Base-by-base conservation (phyloP, 345 rosid genomes). In the Trapa bicornis region DNA sequence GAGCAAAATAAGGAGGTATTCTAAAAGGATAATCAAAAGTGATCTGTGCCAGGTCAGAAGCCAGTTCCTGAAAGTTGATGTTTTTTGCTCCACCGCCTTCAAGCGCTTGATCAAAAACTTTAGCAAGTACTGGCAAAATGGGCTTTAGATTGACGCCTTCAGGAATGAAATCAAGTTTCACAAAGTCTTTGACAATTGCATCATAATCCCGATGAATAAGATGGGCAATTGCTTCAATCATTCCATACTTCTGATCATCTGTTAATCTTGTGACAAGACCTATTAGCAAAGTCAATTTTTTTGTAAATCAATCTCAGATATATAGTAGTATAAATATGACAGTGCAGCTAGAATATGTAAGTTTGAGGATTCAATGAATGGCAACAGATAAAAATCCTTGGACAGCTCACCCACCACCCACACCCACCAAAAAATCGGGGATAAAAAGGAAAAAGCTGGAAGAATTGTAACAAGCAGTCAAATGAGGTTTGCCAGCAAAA, bases 81-180 rank as follows among this genome's bases (percentile, higher is more conserved):
- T 82, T 86, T 80, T 90, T 93, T 8, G 97, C 97, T 64, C 98
- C 98, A 3, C 97, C 98, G 74, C 96, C 98, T 86, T 93, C 98
- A 58, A 88, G 96, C 67, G 98, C 98, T 81, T 93, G 98, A 82
- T 93, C 97, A 75, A 93, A 93, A 72, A 93, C 98, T 82, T 84
- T 93, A 56, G 90, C 98, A 67, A 93, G 81, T 72, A 93, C 96
- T 13, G 98, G 98, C 79, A 90, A 68, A 73, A 93, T 93, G 22
- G 97, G 98, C 65, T 81, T 90, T 83, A 90, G 83, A 87, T 93
- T 93, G 74, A 90, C 97, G 64, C 98, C 98, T 62, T 88, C 92
- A 1, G 98, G 87, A 67, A 93, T 93, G 77, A 93, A 93, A 79
- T 68, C 97, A 73, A 93, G 98, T 72, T 87, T 90, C 47, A 93